Evolutionary conservation across 2,329 filamentous ascomycete genomes (phyloP).

Genomic region (Pestalotiopsis sp.): DNA sequence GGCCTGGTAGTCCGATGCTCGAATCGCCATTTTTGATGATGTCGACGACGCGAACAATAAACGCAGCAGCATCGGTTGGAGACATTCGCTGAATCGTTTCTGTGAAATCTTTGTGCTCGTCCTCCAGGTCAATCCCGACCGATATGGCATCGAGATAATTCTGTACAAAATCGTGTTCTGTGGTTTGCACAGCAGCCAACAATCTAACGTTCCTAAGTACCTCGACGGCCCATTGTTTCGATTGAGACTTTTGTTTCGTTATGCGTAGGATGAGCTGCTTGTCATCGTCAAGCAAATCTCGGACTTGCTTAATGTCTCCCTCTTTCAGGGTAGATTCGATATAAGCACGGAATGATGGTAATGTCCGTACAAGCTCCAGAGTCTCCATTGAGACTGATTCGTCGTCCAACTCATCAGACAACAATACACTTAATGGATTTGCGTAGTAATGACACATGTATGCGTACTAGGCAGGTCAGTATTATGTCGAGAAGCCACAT

Average conservation of each 20-base stretch:
- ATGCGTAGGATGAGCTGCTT: slow-evolving; percentile 46
- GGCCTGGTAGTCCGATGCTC: slow-evolving; percentile 37
- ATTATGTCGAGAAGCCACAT: background rate
- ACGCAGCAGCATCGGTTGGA: slow-evolving; percentile 48
- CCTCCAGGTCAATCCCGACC: slow-evolving; percentile 52
- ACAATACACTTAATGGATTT: slow-evolving; percentile 71
- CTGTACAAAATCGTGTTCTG: slow-evolving; percentile 45
- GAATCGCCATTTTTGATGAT: slow-evolving; percentile 41
- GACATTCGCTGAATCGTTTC: slow-evolving; percentile 63
- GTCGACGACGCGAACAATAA: slow-evolving; percentile 46
- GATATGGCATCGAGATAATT: slow-evolving; percentile 66
- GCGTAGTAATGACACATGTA: slow-evolving; percentile 89
- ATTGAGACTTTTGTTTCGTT: slow-evolving; percentile 39
- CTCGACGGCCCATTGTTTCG: slow-evolving; percentile 39
- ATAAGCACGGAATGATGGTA: slow-evolving; percentile 68
- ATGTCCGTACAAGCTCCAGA: slow-evolving; percentile 67
- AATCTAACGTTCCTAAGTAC: slow-evolving; percentile 55
- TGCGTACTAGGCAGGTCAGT: slow-evolving; percentile 59
- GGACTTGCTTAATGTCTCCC: slow-evolving; percentile 45
- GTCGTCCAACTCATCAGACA: slow-evolving; percentile 38
- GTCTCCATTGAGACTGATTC: slow-evolving; percentile 59
- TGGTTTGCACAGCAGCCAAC: slow-evolving; percentile 37
- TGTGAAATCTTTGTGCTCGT: slow-evolving; percentile 57
- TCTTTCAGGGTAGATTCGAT: slow-evolving; percentile 52
- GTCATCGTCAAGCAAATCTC: slow-evolving; percentile 63